A percentile compares a stretch with the other conserved stretches of the same genome.
These are phyloP conservation scores for Naumovozyma baii DNA, from an alignment of 805 yeast species.

Conservation along the genomic window DNA sequence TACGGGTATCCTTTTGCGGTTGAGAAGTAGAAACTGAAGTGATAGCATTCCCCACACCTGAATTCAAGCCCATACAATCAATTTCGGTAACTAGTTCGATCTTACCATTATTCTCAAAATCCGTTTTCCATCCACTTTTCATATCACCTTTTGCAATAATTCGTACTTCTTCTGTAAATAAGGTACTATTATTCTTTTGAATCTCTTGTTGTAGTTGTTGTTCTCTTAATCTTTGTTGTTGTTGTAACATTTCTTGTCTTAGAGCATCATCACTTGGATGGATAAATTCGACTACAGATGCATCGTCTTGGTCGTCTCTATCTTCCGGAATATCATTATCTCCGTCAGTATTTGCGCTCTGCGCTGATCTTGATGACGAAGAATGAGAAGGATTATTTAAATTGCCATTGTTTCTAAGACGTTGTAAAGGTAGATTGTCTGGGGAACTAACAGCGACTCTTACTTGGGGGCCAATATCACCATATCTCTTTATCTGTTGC, in stretches of 20 bases:
- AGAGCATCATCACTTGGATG: constrained; percentile 32
- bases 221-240: constrained; percentile 26
- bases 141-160: constrained; percentile 71
- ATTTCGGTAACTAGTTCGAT: constrained; percentile 73
- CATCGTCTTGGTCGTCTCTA: constrained; percentile 27
- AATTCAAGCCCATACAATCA: constrained; percentile 46
- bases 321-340: constrained; percentile 19
- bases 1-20: constrained; percentile 12
- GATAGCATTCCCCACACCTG: constrained; percentile 41
- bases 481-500: constrained; percentile 29
- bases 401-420: constrained; percentile 2
- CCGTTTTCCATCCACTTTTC: constrained; percentile 92
- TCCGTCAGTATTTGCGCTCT: constrained; percentile 2
- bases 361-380: not conserved
- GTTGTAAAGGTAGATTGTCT: constrained; percentile 19
- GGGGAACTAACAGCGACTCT: constrained; percentile 30
- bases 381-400: not conserved
- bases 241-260: constrained; percentile 26
- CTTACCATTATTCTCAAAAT: constrained; percentile 66
- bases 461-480: constrained; percentile 32
- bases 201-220: constrained; percentile 26
- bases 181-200: constrained; percentile 31
- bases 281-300: constrained; percentile 20
- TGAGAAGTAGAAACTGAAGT: constrained; percentile 37
- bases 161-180: constrained; percentile 65